Conservation (phyloP, 495 filamentous ascomycete genomes). For the Amphirosellinia nigrospora region DNA sequence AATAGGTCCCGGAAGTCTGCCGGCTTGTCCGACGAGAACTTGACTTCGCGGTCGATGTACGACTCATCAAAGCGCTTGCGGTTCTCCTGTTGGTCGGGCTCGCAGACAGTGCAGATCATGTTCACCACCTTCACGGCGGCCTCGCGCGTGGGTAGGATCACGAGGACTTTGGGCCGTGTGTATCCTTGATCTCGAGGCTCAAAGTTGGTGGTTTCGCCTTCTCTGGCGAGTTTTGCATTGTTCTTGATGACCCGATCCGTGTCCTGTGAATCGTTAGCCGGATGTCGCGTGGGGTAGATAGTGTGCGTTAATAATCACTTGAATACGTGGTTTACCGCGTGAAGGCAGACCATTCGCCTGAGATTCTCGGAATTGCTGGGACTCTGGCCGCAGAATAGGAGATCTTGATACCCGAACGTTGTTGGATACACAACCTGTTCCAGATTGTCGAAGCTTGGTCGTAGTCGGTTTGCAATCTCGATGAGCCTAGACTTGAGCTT, state of each 20-base stretch:
- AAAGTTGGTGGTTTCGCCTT: slow-evolving; percentile 61
- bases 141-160: slow-evolving; percentile 85
- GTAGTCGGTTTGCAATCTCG: slow-evolving; percentile 40
- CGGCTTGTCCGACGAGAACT: slow-evolving; percentile 75
- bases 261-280: slow-evolving; percentile 58
- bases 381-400: slow-evolving; percentile 77
- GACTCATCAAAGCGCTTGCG: slow-evolving; percentile 86
- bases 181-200: slow-evolving; percentile 95
- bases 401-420: slow-evolving; percentile 80
- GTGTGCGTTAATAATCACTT: slow-evolving; percentile 56
- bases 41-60: slow-evolving; percentile 69
- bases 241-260: slow-evolving; percentile 92
- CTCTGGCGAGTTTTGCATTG: slow-evolving; percentile 72
- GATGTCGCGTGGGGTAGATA: neutral
- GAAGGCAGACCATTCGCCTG: slow-evolving; percentile 76
- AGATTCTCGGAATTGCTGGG: slow-evolving; percentile 67
- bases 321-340: slow-evolving; percentile 87
- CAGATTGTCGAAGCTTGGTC: slow-evolving; percentile 51
- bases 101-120: slow-evolving; percentile 70
- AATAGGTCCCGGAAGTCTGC: slow-evolving; percentile 92
- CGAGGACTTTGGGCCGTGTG: slow-evolving; percentile 89
- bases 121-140: slow-evolving; percentile 80
- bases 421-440: slow-evolving; percentile 62
- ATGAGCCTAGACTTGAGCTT: slow-evolving; percentile 65
- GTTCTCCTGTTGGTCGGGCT: slow-evolving; percentile 93